Evolutionary conservation across 2,329 filamentous ascomycete species (phyloP).

Genomic region (Xylariomycetidae sp.): DNA sequence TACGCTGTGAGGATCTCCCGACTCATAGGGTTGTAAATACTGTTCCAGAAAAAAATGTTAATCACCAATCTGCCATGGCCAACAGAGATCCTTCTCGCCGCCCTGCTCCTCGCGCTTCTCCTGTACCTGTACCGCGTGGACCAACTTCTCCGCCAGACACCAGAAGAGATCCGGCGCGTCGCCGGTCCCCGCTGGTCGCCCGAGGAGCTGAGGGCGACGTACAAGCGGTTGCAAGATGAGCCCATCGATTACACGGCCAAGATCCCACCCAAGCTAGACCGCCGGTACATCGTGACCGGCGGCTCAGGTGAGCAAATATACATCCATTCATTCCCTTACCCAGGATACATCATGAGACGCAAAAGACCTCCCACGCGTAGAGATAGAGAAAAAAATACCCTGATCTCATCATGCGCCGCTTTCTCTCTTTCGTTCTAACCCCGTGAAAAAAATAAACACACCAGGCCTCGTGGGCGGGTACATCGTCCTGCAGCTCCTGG

Average conservation of each 20-base stretch:
- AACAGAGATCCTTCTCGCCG: too few relatives aligned
- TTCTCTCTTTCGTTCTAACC: not conserved
- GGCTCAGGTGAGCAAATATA: slow-evolving; percentile 44
- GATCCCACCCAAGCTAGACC: slow-evolving; percentile 34
- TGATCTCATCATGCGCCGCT: too few relatives aligned
- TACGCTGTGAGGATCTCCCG: too few relatives aligned
- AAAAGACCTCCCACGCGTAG: too few relatives aligned
- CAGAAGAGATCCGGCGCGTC: slow-evolving; percentile 29
- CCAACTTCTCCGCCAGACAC: slow-evolving; percentile 29
- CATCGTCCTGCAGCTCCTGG: slow-evolving; percentile 49
- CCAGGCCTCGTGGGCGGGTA: slow-evolving; percentile 51
- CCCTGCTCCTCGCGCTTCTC: too few relatives aligned
- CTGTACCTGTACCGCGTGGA: slow-evolving; percentile 36
- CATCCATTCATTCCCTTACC: too few relatives aligned
- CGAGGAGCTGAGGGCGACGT: slow-evolving; percentile 30
- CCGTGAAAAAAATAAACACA: too few relatives aligned
- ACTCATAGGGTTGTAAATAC: too few relatives aligned
- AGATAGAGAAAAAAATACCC: too few relatives aligned
- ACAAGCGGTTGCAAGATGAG: slow-evolving; percentile 28
- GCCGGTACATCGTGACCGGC: slow-evolving; percentile 41
- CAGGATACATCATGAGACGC: too few relatives aligned
- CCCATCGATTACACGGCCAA: slow-evolving; percentile 34
- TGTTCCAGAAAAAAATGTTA: too few relatives aligned
- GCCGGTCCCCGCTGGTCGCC: slow-evolving; percentile 32
- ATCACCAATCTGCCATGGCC: too few relatives aligned